A percentile compares a stretch with the other conserved stretches of the same genome.
phyloP scores from a whole-genome alignment of 1,284 basidiomycete species.

The Trichosporon inkin region DNA sequence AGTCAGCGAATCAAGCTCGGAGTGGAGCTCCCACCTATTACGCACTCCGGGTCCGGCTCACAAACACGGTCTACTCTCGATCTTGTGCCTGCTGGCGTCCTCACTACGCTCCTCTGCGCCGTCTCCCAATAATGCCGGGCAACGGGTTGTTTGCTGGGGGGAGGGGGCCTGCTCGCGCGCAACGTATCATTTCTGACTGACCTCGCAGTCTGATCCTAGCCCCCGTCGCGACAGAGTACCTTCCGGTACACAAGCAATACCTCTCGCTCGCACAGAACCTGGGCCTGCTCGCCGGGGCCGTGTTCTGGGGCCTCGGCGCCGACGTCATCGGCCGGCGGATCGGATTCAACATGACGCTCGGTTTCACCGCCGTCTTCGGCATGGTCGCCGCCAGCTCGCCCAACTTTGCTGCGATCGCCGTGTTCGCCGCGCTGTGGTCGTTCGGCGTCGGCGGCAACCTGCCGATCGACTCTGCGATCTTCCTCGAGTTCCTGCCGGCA shows the following conservation, averaged over 20 bases:
- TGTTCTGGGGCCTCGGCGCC: conserved; percentile 55
- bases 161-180: no score
- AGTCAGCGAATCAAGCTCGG: no score
- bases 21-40: no score
- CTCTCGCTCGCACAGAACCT: conserved; percentile 39
- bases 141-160: no score
- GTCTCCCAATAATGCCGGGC: no score
- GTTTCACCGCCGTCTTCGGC: conserved; percentile 60
- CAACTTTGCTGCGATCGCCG: conserved; percentile 57
- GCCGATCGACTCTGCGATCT: conserved; percentile 59
- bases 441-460: conserved; percentile 62
- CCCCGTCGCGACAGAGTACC: conserved; percentile 54
- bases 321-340: conserved; percentile 55
- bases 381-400: conserved; percentile 54
- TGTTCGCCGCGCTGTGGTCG: conserved; percentile 59
- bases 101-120: no score
- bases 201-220: conserved; percentile 36
- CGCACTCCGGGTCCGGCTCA: no score
- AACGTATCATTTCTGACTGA: no score
- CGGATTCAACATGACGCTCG: conserved; percentile 62
- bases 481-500: conserved; percentile 58
- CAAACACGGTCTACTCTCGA: no score
- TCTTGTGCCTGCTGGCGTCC: no score
- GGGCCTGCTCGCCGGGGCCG: conserved; percentile 35
- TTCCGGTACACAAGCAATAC: conserved; percentile 21